Conservation (phyloP, 257 asterid genomes). For the Lavandula angustifolia region DNA sequence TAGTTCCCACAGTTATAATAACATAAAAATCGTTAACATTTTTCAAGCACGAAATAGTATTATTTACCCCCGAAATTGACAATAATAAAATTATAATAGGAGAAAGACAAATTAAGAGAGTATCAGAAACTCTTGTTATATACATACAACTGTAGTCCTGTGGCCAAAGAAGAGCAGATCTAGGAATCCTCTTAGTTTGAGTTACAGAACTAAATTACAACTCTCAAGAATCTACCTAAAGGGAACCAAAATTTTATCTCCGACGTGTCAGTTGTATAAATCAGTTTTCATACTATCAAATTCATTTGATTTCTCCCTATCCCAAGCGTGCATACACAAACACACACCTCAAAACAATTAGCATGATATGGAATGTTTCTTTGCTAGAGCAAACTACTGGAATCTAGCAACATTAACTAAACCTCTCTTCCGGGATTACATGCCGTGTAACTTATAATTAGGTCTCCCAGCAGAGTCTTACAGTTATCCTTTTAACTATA, state of each 20-base stretch:
- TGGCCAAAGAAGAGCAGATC: neutral
- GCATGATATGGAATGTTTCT: neutral
- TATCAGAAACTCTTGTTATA: neutral
- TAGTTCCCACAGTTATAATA: constrained; percentile 1
- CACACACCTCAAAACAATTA: neutral
- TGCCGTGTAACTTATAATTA: neutral
- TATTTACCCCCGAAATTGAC: constrained; percentile 11
- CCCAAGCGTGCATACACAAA: neutral
- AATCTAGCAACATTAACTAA: constrained; percentile 17
- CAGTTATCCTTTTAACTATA: constrained; percentile 4
- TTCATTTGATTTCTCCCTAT: neutral
- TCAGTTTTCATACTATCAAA: neutral
- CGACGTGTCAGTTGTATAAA: neutral
- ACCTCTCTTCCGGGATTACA: neutral
- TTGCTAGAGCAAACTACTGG: constrained; percentile 1
- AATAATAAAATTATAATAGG: neutral
- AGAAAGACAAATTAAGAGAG: constrained; percentile 3
- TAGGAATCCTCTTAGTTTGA: constrained; percentile 12
- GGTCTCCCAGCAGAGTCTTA: constrained; percentile 7
- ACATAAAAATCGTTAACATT: neutral
- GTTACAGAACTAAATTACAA: neutral
- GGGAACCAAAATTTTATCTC: neutral
- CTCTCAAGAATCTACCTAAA: neutral
- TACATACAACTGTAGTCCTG: neutral
- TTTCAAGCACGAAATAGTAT: constrained; percentile 3